Percentiles rank a stretch among this genome's conserved stretches.
phyloP scores from a whole-genome alignment of 2,329 filamentous ascomycete species.

The Calonectria honghensis region DNA sequence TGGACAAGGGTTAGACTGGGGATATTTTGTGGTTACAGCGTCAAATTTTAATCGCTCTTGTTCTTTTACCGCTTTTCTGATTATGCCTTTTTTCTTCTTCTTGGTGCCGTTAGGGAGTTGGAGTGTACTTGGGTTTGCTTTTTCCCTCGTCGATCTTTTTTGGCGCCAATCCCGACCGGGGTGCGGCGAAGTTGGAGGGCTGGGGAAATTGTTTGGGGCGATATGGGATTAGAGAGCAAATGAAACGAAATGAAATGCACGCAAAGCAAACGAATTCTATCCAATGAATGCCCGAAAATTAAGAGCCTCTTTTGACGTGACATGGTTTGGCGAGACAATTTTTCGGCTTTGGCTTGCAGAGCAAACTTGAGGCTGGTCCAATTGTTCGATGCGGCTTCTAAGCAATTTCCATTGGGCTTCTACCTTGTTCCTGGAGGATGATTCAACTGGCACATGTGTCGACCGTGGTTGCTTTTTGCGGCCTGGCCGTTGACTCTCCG shows the following conservation, averaged over 20 bases:
- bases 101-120: conserved; percentile 18
- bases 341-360: conserved; percentile 4
- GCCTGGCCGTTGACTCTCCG: conserved; percentile 9
- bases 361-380: background rate
- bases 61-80: conserved; percentile 18
- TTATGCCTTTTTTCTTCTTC: conserved; percentile 5
- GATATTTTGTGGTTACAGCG: conserved; percentile 16
- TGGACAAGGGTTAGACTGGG: conserved; percentile 13
- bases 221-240: conserved; percentile 29
- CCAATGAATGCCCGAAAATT: background rate
- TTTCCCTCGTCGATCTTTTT: conserved; percentile 23
- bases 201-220: conserved; percentile 26
- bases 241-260: conserved; percentile 28
- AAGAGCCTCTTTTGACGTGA: conserved; percentile 1
- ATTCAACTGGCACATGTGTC: conserved; percentile 15
- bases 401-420: conserved; percentile 12
- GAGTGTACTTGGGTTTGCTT: conserved; percentile 6
- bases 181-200: conserved; percentile 21
- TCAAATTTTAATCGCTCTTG: conserved; percentile 25
- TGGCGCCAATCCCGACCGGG: conserved; percentile 24
- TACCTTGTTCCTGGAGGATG: conserved; percentile 22
- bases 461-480: conserved; percentile 10
- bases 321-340: background rate
- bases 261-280: conserved; percentile 17
- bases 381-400: conserved; percentile 21